Conservation (phyloP, 495 filamentous ascomycete genomes). For the Neurospora africana region DNA sequence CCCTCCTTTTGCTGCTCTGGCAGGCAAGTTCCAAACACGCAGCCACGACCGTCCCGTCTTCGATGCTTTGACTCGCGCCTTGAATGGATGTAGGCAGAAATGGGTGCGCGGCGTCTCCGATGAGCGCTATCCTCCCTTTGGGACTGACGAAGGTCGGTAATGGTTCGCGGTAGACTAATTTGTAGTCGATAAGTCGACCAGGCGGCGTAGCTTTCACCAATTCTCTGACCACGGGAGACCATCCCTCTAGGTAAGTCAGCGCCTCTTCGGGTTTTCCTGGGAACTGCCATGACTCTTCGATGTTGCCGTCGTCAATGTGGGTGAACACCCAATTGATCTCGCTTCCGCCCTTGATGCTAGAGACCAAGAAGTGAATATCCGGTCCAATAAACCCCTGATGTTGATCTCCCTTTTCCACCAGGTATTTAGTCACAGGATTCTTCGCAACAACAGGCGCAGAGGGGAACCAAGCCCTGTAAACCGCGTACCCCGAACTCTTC, state of each 20-base stretch:
- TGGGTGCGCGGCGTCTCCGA: conserved; percentile 65
- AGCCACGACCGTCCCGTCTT: conserved; percentile 59
- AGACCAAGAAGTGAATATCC: conserved; percentile 55
- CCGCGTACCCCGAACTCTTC: conserved; percentile 48
- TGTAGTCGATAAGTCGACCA: conserved; percentile 54
- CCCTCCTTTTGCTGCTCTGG: conserved; percentile 6
- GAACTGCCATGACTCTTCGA: conserved; percentile 55
- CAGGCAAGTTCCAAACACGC: conserved; percentile 43
- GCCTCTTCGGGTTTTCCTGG: conserved; percentile 52
- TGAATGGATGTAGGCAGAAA: conserved; percentile 65
- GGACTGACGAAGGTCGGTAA: conserved; percentile 54
- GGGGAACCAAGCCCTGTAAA: conserved; percentile 50
- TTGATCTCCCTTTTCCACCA: conserved; percentile 54
- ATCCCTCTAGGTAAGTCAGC: conserved; percentile 47
- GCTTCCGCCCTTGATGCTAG: conserved; percentile 48
- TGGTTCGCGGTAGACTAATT: conserved; percentile 61
- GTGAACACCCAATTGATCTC: conserved; percentile 66
- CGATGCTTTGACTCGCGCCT: conserved; percentile 60
- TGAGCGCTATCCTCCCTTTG: conserved; percentile 45
- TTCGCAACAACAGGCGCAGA: conserved; percentile 45
- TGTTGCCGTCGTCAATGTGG: conserved; percentile 36
- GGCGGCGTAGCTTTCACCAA: conserved; percentile 50
- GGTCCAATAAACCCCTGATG: conserved; percentile 51
- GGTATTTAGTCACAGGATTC: conserved; percentile 49
- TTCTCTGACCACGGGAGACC: conserved; percentile 52